A percentile compares a stretch with the other conserved stretches of the same genome.
Evolutionary conservation across 352 stramenopile species (phyloP).

Genomic region (Globisporangium parvum): DNA sequence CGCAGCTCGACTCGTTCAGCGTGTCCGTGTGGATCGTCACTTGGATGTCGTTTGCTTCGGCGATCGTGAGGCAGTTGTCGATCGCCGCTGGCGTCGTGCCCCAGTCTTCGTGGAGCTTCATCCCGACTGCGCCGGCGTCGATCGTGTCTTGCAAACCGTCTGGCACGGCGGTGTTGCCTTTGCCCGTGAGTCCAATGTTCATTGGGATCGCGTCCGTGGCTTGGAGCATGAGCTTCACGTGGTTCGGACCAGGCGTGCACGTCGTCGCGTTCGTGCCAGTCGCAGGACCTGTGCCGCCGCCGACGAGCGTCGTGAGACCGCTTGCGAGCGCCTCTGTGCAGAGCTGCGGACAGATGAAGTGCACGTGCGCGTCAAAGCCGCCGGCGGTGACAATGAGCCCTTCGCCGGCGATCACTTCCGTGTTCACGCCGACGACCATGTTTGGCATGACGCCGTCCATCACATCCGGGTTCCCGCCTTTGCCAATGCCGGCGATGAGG

Average conservation of each 20-base stretch:
- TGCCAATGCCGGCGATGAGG: slow-evolving; percentile 93
- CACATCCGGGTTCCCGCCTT: slow-evolving; percentile 96
- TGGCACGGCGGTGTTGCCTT: slow-evolving; percentile 91
- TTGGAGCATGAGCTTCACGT: slow-evolving; percentile 95
- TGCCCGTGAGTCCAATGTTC: slow-evolving; percentile 97
- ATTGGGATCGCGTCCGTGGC: slow-evolving; percentile 90
- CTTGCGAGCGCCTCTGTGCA: slow-evolving; percentile 90
- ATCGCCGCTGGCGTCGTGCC: slow-evolving; percentile 95
- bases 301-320: slow-evolving; percentile 91
- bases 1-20: slow-evolving; percentile 94
- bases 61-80: slow-evolving; percentile 89
- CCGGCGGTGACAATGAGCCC: slow-evolving; percentile 95
- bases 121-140: slow-evolving; percentile 86
- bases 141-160: slow-evolving; percentile 88
- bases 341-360: slow-evolving; percentile 96
- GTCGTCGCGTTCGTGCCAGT: slow-evolving; percentile 95
- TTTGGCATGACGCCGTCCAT: slow-evolving; percentile 89
- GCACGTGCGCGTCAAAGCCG: slow-evolving; percentile 94
- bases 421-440: slow-evolving; percentile 89
- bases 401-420: slow-evolving; percentile 95
- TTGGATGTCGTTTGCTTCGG: slow-evolving; percentile 90
- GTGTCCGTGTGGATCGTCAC: slow-evolving; percentile 98
- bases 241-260: slow-evolving; percentile 92
- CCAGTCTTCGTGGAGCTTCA: slow-evolving; percentile 99
- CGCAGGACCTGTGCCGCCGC: slow-evolving; percentile 89